A percentile compares a stretch with the other conserved stretches of the same genome.
These are phyloP conservation scores for Sanghuangporus baumii DNA, from an alignment of 1,284 basidiomycete genomes.

Conservation along the genomic window DNA sequence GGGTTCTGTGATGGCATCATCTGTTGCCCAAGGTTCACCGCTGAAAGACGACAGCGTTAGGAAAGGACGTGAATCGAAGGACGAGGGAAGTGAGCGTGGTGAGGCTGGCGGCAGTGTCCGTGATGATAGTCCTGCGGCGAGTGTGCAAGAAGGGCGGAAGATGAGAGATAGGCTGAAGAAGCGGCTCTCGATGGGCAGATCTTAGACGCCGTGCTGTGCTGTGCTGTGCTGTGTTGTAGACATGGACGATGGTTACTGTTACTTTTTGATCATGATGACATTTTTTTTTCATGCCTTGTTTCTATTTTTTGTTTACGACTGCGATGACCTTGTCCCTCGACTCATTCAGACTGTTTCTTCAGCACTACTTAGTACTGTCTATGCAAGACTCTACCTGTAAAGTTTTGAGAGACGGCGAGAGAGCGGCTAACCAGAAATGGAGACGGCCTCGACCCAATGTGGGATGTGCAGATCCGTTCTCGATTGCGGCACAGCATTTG, in stretches of 20 bases:
- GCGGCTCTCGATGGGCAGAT: conserved; percentile 34
- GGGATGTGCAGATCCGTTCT: background rate
- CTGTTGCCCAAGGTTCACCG: conserved; percentile 26
- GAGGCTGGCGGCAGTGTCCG: conserved; percentile 29
- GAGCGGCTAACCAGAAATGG: background rate
- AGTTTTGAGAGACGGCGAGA: background rate
- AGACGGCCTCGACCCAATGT: conserved; percentile 1
- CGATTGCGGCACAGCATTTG: conserved; percentile 4
- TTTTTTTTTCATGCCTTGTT: background rate
- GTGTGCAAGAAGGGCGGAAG: conserved; percentile 35
- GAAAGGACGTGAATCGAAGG: conserved; percentile 9
- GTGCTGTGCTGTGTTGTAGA: background rate
- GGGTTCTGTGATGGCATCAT: conserved; percentile 38
- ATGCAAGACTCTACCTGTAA: background rate
- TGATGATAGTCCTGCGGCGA: conserved; percentile 45
- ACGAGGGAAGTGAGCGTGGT: conserved; percentile 21
- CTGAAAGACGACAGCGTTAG: conserved; percentile 4
- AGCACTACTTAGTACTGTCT: background rate
- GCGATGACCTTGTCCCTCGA: conserved; percentile 6
- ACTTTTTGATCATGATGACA: background rate
- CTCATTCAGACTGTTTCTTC: no score
- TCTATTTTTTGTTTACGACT: conserved; percentile 5
- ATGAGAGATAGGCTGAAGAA: conserved; percentile 31
- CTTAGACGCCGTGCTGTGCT: background rate
- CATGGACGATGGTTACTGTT: background rate